Base-by-base conservation (phyloP, 129 eudicot species). In the Pseudognaphalium luteoalbum region DNA sequence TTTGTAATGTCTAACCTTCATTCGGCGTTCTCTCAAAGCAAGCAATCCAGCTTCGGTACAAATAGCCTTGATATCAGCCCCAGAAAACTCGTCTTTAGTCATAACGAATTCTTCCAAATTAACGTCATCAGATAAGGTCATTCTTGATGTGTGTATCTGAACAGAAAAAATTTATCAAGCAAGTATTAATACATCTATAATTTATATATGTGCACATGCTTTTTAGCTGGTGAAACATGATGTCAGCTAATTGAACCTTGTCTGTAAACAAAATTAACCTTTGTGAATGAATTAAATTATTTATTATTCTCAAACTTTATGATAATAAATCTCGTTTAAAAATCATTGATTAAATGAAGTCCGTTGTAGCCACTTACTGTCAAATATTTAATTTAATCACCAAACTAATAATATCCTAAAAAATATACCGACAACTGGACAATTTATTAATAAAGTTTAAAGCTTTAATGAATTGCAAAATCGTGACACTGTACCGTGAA, bases 21-120 rank as follows among this genome's bases (percentile, higher is more conserved):
- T 92, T 68, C 98, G 95, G 1, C 97, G 95, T 82, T 93, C 97
- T 82, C 98, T 85, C 22, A 93, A 52, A 73, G 98, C 97, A 71
- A 90, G 96, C 83, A 93, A 81, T 68, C 98, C 97, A 75, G 98
- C 98, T 84, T 93, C 98, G 25, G 96, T 90, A 67, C 98, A 93
- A 68, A 93, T 93, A 37, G 98, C 98, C 87, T 90, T 90, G 64
- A 93, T 93, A 87, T 93, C 97, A 74, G 98, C 98, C 30, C 96
- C 97, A 37, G 98, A 90, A 42, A 93, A 90, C 82, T 93, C 97
- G 65, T 93, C 98, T 83, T 90, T 90, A 11, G 97, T 90, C 97
- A 90, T 88, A 5, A 93, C 98, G 80, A 90, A 93, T 41, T 93
- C 98, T 80, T 93, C 97, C 64, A 93, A 81, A 76, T 90, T 88